phyloP scores from a whole-genome alignment of 1,284 basidiomycete genomes.

The Ceratobasidium sp. region DNA sequence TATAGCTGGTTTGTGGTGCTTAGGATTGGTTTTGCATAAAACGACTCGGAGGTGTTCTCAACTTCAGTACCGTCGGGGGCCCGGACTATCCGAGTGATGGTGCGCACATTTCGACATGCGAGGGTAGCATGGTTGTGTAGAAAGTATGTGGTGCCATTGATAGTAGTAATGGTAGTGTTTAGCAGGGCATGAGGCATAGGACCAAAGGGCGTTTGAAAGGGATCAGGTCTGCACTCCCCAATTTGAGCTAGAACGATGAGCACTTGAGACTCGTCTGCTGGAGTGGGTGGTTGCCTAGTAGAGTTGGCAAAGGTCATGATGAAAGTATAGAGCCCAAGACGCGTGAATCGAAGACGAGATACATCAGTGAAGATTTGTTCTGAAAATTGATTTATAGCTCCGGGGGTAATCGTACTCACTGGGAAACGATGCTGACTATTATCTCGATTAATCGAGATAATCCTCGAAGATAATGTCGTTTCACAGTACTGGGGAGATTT shows the following conservation, averaged over 20 bases:
- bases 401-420: not conserved
- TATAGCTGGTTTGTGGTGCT: slow-evolving; percentile 7
- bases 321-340: not conserved
- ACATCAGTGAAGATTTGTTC: not conserved
- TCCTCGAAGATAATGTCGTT: too few relatives aligned
- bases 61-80: not conserved
- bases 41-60: not conserved
- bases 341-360: not conserved
- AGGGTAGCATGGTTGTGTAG: not conserved
- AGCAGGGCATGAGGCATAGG: not conserved
- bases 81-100: not conserved
- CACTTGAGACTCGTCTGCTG: slow-evolving; percentile 14
- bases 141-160: not conserved
- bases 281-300: not conserved
- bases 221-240: not conserved
- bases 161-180: not conserved
- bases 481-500: not conserved
- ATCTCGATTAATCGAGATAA: too few relatives aligned
- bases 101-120: slow-evolving; percentile 9
- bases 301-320: not conserved
- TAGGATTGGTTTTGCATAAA: slow-evolving; percentile 12
- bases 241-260: not conserved
- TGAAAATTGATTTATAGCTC: not conserved
- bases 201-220: slow-evolving; percentile 4
- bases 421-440: too few relatives aligned